A percentile compares a stretch with the other conserved stretches of the same genome.
phyloP scores from a whole-genome alignment of 345 rosid genomes.

The Ceriops decandra region DNA sequence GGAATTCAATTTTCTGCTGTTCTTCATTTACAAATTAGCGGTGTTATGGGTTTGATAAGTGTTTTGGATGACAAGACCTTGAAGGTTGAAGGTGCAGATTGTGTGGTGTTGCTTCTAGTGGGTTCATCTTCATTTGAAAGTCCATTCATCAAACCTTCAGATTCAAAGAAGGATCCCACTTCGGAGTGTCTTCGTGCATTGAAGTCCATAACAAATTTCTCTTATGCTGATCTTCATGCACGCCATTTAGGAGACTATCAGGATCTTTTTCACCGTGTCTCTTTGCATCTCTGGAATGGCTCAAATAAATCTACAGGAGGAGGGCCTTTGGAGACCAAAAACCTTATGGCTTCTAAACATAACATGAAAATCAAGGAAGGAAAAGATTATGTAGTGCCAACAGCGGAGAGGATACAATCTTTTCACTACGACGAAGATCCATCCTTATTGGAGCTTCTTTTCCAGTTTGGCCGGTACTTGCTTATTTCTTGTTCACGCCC shows the following conservation, averaged over 20 bases:
- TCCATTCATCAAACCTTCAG: slow-evolving; percentile 63
- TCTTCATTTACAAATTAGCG: slow-evolving; percentile 69
- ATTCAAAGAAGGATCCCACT: slow-evolving; percentile 64
- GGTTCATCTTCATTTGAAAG: slow-evolving; percentile 85
- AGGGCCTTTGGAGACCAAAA: slow-evolving; percentile 7
- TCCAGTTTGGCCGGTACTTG: slow-evolving; percentile 86
- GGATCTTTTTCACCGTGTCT: slow-evolving; percentile 69
- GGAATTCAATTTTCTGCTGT: slow-evolving; percentile 70
- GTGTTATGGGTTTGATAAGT: slow-evolving; percentile 40
- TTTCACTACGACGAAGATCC: slow-evolving; percentile 82
- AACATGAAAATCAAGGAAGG: slow-evolving; percentile 11
- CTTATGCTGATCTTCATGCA: slow-evolving; percentile 63
- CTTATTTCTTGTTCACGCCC: slow-evolving; percentile 88
- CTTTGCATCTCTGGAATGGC: slow-evolving; percentile 53
- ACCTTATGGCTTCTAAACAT: slow-evolving; percentile 14
- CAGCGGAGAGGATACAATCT: slow-evolving; percentile 68
- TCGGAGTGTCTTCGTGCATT: slow-evolving; percentile 43
- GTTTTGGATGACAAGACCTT: slow-evolving; percentile 53
- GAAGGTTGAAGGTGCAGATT: slow-evolving; percentile 69
- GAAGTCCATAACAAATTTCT: slow-evolving; percentile 37
- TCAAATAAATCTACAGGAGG: slow-evolving; percentile 20
- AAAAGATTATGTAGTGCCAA: slow-evolving; percentile 33
- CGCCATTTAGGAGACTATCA: slow-evolving; percentile 71
- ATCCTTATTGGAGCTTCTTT: slow-evolving; percentile 69
- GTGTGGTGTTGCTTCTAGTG: slow-evolving; percentile 57